Base-by-base conservation (phyloP, 805 yeast genomes). In the Kazachstania bromeliacearum region DNA sequence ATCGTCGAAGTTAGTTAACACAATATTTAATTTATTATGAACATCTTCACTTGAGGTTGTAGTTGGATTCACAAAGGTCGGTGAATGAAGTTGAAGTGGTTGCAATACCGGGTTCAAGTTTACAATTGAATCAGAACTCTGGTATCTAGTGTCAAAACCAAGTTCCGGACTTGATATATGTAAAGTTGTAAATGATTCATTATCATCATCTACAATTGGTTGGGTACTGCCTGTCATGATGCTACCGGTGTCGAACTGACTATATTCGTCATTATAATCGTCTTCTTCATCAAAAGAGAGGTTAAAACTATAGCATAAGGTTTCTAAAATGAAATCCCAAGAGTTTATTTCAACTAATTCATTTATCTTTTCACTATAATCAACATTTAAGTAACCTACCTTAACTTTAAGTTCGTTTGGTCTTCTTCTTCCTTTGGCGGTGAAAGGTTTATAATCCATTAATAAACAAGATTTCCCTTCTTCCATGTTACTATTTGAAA, bases 301-400 rank as follows among this genome's bases (percentile, higher is more conserved):
- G 23, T 50, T 47, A 30, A 51, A 57, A 26, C 53, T 49, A 33
- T 48, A 54, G 31, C 59, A 51, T 7, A 58, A 18, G 1, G 53
- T 43, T 35, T 60, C 64, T 21, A 60, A 34, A 7, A 57, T 21
- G 16, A 44, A 42, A 12, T 34, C 37, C 58, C 60, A 59, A 3
- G 48, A 33, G 23, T 48, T 46, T 2, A 59, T 46, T 39, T 60
- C 64, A 0, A 52, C 45, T 5, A 58, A 38, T 35, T 59, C 63
- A 14, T 43, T 37, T 1, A 57, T 45, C 17, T 37, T 35, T 7
- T 59, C 57, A 34, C 53, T 49, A 29, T 57, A 52, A 36, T 55
- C 63, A 9, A 44, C 44, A 37, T 60, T 55, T 25, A 53, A 38
- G 32, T 46, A 60, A 1, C 64, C 64, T 1, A 60, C 48, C 37